Conservation (phyloP, 2,329 filamentous ascomycete species). For the Apiospora phragmitis region DNA sequence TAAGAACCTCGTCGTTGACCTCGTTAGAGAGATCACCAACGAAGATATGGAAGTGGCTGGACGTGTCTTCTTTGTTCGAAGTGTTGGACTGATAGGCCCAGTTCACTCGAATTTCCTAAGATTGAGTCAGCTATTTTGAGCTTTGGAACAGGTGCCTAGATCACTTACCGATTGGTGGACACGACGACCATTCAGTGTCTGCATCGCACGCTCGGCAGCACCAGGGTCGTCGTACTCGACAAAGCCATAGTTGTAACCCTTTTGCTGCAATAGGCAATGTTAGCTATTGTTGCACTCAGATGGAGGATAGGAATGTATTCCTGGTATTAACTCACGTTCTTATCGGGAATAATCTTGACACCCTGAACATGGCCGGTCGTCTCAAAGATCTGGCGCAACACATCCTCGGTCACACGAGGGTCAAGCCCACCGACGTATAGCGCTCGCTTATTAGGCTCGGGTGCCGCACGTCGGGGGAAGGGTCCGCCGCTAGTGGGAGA, state of each 20-base stretch:
- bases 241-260: slow-evolving; percentile 99
- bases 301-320: not conserved
- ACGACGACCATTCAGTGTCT: slow-evolving; percentile 90
- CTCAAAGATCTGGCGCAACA: slow-evolving; percentile 96
- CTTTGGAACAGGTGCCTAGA: not conserved
- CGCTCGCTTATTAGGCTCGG: slow-evolving; percentile 97
- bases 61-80: slow-evolving; percentile 93
- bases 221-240: slow-evolving; percentile 98
- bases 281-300: slow-evolving; percentile 27
- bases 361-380: slow-evolving; percentile 97
- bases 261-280: slow-evolving; percentile 57
- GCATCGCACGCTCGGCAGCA: slow-evolving; percentile 95
- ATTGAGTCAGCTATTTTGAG: slow-evolving; percentile 14
- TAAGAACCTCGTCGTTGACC: slow-evolving; percentile 93
- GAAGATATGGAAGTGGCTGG: slow-evolving; percentile 98
- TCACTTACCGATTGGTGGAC: slow-evolving; percentile 81
- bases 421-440: slow-evolving; percentile 95
- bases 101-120: slow-evolving; percentile 95
- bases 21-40: slow-evolving; percentile 97
- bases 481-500: slow-evolving; percentile 79
- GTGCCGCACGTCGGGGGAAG: slow-evolving; percentile 85
- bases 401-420: slow-evolving; percentile 92
- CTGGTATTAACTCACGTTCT: slow-evolving; percentile 73
- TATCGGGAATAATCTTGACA: slow-evolving; percentile 99
- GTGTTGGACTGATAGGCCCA: slow-evolving; percentile 99